A percentile compares a stretch with the other conserved stretches of the same genome.
phyloP scores from a whole-genome alignment of 1,284 basidiomycete species.

The Cystobasidium slooffiae region DNA sequence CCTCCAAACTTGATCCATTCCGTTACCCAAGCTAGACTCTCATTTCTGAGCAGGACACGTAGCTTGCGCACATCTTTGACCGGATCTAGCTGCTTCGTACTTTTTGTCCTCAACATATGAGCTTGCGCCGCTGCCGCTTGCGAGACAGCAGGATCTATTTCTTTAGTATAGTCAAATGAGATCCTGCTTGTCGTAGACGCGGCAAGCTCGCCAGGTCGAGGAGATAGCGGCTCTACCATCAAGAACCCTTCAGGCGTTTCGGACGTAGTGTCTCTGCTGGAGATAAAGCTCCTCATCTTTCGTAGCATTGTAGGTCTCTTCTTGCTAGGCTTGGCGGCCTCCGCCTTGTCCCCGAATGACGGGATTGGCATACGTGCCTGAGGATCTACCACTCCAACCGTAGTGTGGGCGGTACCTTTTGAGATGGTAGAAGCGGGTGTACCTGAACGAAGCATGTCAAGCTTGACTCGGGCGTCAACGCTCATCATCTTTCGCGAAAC shows the following conservation, averaged over 20 bases:
- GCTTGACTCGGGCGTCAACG: constrained; percentile 39
- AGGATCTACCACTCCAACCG: background rate
- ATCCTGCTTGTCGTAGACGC: background rate
- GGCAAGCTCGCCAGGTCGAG: background rate
- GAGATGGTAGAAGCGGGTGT: constrained; percentile 18
- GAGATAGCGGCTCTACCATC: constrained; percentile 28
- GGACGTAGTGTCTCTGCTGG: constrained; percentile 2
- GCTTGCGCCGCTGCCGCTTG: constrained; percentile 32
- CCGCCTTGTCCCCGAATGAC: constrained; percentile 19
- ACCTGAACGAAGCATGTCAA: constrained; percentile 39
- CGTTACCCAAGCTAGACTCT: constrained; percentile 88
- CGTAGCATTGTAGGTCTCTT: constrained; percentile 30
- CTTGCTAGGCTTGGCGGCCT: constrained; percentile 9
- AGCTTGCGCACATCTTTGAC: constrained; percentile 71
- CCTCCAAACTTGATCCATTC: constrained; percentile 84
- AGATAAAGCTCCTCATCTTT: constrained; percentile 40
- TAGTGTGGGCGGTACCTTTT: background rate
- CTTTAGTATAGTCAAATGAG: constrained; percentile 4
- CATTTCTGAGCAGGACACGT: constrained; percentile 74
- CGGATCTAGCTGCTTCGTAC: constrained; percentile 61
- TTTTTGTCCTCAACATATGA: constrained; percentile 14
- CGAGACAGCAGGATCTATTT: constrained; percentile 24
- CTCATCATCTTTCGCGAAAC: constrained; percentile 36
- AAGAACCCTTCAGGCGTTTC: constrained; percentile 41
- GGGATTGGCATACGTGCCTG: constrained; percentile 29